phyloP scores from a whole-genome alignment of 73 alveolate genomes.

The Diophrys appendiculata region DNA sequence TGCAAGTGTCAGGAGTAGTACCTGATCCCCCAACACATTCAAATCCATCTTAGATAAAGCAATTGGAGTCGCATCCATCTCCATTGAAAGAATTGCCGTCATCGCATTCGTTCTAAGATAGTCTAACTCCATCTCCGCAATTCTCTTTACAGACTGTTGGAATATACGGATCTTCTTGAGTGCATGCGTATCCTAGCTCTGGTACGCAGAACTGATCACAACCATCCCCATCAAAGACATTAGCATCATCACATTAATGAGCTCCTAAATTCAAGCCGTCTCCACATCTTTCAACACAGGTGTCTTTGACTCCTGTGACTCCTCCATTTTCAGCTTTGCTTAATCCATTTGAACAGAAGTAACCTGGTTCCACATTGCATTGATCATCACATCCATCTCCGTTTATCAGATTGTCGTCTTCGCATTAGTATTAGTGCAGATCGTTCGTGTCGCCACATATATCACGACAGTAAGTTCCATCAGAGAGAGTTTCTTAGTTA shows the following conservation, averaged over 20 bases:
- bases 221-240: background rate
- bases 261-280: background rate
- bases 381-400: background rate
- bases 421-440: background rate
- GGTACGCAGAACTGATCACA: background rate
- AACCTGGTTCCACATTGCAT: background rate
- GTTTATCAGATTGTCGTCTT: background rate
- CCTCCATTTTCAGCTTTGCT: background rate
- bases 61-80: slow-evolving; percentile 17
- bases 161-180: background rate
- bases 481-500: background rate
- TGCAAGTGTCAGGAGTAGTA: background rate
- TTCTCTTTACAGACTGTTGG: background rate
- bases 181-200: background rate
- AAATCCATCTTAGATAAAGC: background rate
- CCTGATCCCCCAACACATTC: background rate
- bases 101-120: slow-evolving; percentile 1
- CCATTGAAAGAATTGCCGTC: slow-evolving; percentile 21
- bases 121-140: slow-evolving; percentile 8
- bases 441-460: background rate
- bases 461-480: background rate
- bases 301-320: background rate
- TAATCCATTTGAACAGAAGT: background rate
- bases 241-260: slow-evolving; percentile 1
- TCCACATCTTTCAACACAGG: background rate